phyloP scores from a whole-genome alignment of 1,139 yeast species.

The Suhomyces taliae region DNA sequence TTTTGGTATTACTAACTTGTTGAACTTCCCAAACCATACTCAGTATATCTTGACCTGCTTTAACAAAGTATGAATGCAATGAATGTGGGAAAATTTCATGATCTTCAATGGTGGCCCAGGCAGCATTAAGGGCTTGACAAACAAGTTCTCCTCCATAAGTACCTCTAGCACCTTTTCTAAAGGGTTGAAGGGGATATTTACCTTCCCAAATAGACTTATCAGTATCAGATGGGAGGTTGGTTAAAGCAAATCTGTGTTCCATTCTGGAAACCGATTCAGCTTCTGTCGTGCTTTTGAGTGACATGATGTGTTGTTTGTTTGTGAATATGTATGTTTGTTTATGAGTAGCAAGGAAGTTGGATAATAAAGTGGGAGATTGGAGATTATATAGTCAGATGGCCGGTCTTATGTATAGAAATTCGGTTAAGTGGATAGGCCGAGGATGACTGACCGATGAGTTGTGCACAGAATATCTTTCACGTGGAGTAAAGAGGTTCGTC shows the following conservation, averaged over 20 bases:
- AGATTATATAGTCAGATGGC: no score
- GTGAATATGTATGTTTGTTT: not conserved
- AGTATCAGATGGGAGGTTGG: slow-evolving; percentile 10
- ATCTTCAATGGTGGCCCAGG: slow-evolving; percentile 34
- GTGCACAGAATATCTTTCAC: no score
- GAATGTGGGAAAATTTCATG: slow-evolving; percentile 39
- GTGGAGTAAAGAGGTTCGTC: no score
- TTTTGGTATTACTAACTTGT: slow-evolving; percentile 34
- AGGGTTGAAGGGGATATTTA: slow-evolving; percentile 39
- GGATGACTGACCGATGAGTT: no score
- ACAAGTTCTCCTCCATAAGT: slow-evolving; percentile 45
- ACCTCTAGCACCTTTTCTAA: slow-evolving; percentile 32
- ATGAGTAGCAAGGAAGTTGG: no score
- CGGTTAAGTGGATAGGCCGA: no score
- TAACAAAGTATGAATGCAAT: slow-evolving; percentile 41
- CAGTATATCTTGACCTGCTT: slow-evolving; percentile 34
- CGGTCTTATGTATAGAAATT: no score
- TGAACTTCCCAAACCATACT: slow-evolving; percentile 39
- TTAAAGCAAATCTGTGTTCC: slow-evolving; percentile 24
- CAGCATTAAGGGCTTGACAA: slow-evolving; percentile 36
- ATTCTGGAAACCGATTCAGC: slow-evolving; percentile 16
- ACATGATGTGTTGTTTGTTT: not conserved
- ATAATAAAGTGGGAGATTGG: no score
- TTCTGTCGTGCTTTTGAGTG: not conserved
- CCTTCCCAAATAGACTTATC: slow-evolving; percentile 24